Conservation (phyloP, 768 basidiomycete species). For the Gloeophyllum trabeum region DNA sequence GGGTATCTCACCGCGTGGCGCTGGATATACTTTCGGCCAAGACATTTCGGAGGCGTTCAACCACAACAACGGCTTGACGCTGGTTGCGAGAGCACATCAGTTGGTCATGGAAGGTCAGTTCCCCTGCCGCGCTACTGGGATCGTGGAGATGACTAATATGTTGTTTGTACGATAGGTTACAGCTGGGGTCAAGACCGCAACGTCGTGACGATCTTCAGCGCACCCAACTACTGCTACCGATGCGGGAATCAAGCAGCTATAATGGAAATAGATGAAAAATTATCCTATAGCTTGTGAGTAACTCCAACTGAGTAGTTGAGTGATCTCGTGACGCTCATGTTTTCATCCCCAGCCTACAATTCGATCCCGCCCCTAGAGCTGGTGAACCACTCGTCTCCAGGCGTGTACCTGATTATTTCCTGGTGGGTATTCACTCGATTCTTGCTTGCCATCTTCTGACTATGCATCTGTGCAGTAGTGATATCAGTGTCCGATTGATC, state of each 20-base stretch:
- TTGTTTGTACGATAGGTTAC: slow-evolving; percentile 39
- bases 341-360: slow-evolving; percentile 71
- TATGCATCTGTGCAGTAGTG: no score
- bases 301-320: slow-evolving; percentile 1
- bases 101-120: slow-evolving; percentile 90
- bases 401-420: slow-evolving; percentile 90
- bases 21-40: slow-evolving; percentile 98
- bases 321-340: slow-evolving; percentile 5
- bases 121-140: neutral
- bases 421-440: no score
- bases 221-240: slow-evolving; percentile 99
- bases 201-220: slow-evolving; percentile 98
- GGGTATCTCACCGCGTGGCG: slow-evolving; percentile 98
- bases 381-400: slow-evolving; percentile 97
- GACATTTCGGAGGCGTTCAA: slow-evolving; percentile 99
- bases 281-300: slow-evolving; percentile 85
- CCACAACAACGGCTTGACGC: slow-evolving; percentile 95
- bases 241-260: slow-evolving; percentile 99
- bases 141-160: neutral
- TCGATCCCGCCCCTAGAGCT: slow-evolving; percentile 97
- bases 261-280: slow-evolving; percentile 99
- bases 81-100: slow-evolving; percentile 91
- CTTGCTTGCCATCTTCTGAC: no score
- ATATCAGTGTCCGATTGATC: no score
- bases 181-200: slow-evolving; percentile 99